Base-by-base conservation (phyloP, 2,329 filamentous ascomycete species). In the Colletotrichum sp. region DNA sequence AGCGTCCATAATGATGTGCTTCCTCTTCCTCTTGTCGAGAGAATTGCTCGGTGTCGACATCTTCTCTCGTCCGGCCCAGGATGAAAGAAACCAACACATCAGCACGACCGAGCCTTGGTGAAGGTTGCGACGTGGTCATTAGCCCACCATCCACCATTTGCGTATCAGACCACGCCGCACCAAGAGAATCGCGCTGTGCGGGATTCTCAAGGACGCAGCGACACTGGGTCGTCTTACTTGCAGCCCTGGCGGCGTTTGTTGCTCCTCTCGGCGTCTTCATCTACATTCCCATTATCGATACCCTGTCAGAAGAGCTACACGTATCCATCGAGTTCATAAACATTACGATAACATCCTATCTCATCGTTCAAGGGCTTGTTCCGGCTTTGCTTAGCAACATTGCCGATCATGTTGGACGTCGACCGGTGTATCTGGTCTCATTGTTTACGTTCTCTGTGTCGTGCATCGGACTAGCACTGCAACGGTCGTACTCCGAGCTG, bases 351-450 rank as follows among this genome's bases (percentile, higher is more conserved):
- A 86, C 85, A 8, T 82, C 83, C 1, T 86, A 86, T 73, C 81
- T 85, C 79, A 82, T 89, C 36, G 83, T 88, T 16, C 87, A 88
- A 79, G 87, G 84, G 8, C 78, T 89, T 10, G 83, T 85, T 0
- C 87, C 87, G 1, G 82, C 82, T 10, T 80, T 88, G 32, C 82
- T 85, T 21, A 87, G 85, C 9, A 83, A 82, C n/a, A 81, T 88
- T 16, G 83, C 86, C 0, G 87, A 88, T 67, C 67, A 67, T 21
- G 26, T 67, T 9, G 66, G 71, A 12, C 71, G 67, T 13, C 55
- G 66, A 13, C 55, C 38, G 28, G 38, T 74, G 3, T 74, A 64
- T 34, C 36, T 74, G 32, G 30, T 64, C 7, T 68, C 66, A 18
- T 34, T 74, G 13, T n/a, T 60, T 6, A 30, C 61, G 6, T 70